These are phyloP conservation scores for Cucurbita maxima DNA, from an alignment of 306 rosid species.

Conservation along the genomic window DNA sequence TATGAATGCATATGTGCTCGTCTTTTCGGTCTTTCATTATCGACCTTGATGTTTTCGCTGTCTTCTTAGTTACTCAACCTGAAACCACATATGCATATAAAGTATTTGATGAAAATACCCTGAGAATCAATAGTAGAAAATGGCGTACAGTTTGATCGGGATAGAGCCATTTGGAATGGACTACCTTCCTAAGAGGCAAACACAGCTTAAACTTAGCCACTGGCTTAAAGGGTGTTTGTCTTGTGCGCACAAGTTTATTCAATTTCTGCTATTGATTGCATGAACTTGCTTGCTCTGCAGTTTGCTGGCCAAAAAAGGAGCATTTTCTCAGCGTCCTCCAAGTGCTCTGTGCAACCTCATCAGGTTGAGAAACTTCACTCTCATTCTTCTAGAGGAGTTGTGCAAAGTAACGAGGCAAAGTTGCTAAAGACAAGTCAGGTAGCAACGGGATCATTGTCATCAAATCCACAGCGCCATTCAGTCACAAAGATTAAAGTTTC, in stretches of 20 bases:
- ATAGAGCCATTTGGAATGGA: neutral
- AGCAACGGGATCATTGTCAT: conserved; percentile 7
- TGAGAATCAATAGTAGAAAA: neutral
- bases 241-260: neutral
- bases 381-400: conserved; percentile 16
- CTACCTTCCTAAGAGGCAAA: neutral
- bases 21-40: neutral
- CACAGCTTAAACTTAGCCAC: neutral
- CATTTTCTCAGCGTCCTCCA: conserved; percentile 18
- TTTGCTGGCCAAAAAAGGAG: conserved; percentile 16
- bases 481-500: conserved; percentile 18
- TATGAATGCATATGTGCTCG: neutral
- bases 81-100: neutral
- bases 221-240: too few relatives aligned
- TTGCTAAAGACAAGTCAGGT: conserved; percentile 8
- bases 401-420: conserved; percentile 18
- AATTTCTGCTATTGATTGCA: neutral
- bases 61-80: neutral
- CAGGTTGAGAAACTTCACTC: conserved; percentile 24
- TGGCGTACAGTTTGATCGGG: neutral
- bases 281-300: conserved; percentile 12
- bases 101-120: neutral
- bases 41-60: neutral
- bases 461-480: conserved; percentile 14
- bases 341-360: conserved; percentile 22